phyloP scores from a whole-genome alignment of 257 asterid genomes.

The Gynochthodes officinalis region DNA sequence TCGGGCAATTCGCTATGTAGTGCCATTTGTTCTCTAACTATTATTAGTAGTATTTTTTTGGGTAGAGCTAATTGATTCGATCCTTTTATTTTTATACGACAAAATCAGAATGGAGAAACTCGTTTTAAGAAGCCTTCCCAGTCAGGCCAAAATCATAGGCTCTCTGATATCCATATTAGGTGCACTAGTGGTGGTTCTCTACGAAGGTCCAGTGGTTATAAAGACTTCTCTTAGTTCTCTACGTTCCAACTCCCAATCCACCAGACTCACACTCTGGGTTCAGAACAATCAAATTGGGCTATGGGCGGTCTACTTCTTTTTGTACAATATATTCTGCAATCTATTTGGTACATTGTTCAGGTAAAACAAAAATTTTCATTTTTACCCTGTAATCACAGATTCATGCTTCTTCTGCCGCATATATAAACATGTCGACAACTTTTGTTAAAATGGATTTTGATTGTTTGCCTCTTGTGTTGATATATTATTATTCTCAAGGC shows the following conservation, averaged over 20 bases:
- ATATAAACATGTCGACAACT: too few relatives aligned
- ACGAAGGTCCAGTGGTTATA: conserved; percentile 36
- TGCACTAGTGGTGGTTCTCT: conserved; percentile 48
- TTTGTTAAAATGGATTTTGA: not conserved
- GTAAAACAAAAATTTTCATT: conserved; percentile 11
- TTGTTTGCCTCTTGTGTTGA: too few relatives aligned
- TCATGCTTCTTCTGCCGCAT: too few relatives aligned
- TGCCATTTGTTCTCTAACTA: too few relatives aligned
- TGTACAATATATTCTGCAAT: conserved; percentile 14
- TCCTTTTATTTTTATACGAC: not conserved
- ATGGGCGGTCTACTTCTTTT: conserved; percentile 37
- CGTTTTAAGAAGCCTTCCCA: conserved; percentile 23
- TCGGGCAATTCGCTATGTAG: too few relatives aligned
- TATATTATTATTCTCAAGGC: conserved; percentile 17
- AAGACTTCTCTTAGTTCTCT: not conserved
- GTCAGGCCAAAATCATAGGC: conserved; percentile 41
- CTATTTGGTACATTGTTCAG: conserved; percentile 45
- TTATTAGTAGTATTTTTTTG: too few relatives aligned
- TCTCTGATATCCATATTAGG: conserved; percentile 38
- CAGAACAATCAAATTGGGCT: conserved; percentile 36
- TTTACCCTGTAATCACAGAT: not conserved
- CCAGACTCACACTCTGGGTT: not conserved
- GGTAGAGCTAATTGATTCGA: not conserved
- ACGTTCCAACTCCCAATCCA: not conserved
- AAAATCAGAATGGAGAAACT: conserved; percentile 45